These are phyloP conservation scores for Beta corolliflora DNA, from an alignment of 179 eudicot species.

Conservation along the genomic window DNA sequence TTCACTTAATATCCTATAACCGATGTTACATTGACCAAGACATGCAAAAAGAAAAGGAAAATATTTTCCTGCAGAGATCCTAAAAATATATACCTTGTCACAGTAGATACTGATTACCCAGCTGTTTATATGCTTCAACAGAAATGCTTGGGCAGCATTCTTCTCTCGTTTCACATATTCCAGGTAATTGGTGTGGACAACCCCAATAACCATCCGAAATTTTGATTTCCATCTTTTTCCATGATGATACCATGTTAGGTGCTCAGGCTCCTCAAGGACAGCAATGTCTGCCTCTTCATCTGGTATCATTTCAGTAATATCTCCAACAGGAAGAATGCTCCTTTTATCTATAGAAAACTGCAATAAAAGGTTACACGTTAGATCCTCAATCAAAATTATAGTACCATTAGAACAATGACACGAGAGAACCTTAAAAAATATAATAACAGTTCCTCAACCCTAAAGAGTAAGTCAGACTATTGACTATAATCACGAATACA, in stretches of 20 bases:
- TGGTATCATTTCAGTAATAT: constrained; percentile 77
- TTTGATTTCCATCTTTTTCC: constrained; percentile 93
- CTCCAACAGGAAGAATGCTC: constrained; percentile 93
- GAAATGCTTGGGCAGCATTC: constrained; percentile 67
- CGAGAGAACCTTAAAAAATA: neutral
- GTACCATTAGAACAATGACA: neutral
- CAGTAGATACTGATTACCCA: constrained; percentile 93
- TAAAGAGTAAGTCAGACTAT: neutral
- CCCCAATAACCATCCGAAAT: constrained; percentile 76
- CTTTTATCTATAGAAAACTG: constrained; percentile 85
- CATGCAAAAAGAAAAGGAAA: neutral
- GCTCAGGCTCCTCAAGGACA: constrained; percentile 99
- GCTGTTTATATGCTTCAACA: constrained; percentile 68
- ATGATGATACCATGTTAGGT: constrained; percentile 98
- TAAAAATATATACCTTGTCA: constrained; percentile 65
- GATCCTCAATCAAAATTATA: neutral
- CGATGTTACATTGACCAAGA: neutral
- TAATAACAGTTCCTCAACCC: neutral
- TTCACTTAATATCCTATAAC: neutral
- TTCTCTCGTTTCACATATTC: constrained; percentile 92
- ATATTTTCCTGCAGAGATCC: neutral
- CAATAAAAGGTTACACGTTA: constrained; percentile 13
- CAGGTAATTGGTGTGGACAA: constrained; percentile 91
- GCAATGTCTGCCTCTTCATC: constrained; percentile 95
- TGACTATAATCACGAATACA: neutral